Evolutionary conservation across 345 rosid species (phyloP).

Genomic region (Psidium friedrichsthalianum): DNA sequence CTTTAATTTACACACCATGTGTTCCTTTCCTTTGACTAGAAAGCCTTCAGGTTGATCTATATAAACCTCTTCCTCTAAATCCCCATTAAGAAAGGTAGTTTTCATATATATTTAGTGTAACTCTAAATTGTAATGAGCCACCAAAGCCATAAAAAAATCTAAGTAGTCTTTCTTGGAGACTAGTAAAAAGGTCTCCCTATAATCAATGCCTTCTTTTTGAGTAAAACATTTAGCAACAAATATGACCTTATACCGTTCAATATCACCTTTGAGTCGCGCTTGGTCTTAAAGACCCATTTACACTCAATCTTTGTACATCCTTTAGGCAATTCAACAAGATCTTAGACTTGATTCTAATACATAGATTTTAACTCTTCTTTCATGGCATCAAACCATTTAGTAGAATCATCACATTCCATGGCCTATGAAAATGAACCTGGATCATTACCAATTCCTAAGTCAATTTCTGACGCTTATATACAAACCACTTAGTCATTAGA

Average conservation of each 20-base stretch:
- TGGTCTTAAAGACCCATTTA: too few species aligned
- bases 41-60: background rate
- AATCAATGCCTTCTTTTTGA: background rate
- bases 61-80: too few species aligned
- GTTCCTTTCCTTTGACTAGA: background rate
- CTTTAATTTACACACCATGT: background rate
- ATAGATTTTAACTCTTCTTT: constrained; percentile 1
- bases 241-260: too few species aligned
- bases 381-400: background rate
- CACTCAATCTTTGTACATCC: too few species aligned
- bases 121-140: too few species aligned
- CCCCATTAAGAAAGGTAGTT: too few species aligned
- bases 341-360: background rate
- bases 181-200: background rate
- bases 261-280: too few species aligned
- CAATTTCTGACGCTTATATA: too few species aligned
- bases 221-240: too few species aligned
- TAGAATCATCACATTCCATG: background rate
- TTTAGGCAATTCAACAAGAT: background rate
- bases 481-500: background rate
- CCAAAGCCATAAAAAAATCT: too few species aligned
- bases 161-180: too few species aligned
- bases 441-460: background rate
- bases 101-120: too few species aligned
- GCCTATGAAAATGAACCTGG: background rate